phyloP scores from a whole-genome alignment of 148 eudicot genomes.

The Rhododendron ferrugineum region DNA sequence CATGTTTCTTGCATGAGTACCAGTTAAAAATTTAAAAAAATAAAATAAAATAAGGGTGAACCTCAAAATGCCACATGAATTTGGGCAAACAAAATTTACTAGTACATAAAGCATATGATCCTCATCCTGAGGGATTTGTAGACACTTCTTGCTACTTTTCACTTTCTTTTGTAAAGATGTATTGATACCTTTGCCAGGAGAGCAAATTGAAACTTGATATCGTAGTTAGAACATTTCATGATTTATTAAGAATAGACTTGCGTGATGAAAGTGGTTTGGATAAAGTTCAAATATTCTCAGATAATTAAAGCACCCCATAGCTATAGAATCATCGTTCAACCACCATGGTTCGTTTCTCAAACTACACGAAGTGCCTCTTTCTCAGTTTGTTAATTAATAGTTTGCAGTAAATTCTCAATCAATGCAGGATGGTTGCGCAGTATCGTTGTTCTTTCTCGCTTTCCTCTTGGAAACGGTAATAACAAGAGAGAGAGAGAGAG shows the following conservation, averaged over 20 bases:
- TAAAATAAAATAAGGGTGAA: background rate
- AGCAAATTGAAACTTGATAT: background rate
- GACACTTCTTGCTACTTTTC: too few relatives aligned
- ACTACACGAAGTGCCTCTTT: background rate
- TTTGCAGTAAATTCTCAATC: background rate
- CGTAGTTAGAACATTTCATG: background rate
- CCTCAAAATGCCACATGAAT: too few relatives aligned
- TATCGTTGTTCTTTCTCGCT: background rate
- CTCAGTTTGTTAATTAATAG: background rate
- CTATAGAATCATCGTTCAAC: background rate
- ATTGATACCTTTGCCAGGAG: background rate
- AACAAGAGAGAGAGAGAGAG: too few relatives aligned
- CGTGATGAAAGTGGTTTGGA: background rate
- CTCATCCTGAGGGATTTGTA: too few relatives aligned
- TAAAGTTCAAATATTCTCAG: background rate
- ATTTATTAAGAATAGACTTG: background rate
- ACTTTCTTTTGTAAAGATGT: too few relatives aligned
- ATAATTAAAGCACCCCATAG: background rate
- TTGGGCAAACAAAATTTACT: too few relatives aligned
- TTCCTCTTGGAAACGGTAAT: too few relatives aligned
- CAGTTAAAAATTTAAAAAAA: background rate
- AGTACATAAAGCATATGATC: too few relatives aligned
- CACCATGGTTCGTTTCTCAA: background rate
- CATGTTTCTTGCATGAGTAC: constrained; percentile 33
- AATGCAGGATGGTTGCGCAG: background rate